Base-by-base conservation (phyloP, 2,329 filamentous ascomycete genomes). In the Ampelomyces quisqualis region DNA sequence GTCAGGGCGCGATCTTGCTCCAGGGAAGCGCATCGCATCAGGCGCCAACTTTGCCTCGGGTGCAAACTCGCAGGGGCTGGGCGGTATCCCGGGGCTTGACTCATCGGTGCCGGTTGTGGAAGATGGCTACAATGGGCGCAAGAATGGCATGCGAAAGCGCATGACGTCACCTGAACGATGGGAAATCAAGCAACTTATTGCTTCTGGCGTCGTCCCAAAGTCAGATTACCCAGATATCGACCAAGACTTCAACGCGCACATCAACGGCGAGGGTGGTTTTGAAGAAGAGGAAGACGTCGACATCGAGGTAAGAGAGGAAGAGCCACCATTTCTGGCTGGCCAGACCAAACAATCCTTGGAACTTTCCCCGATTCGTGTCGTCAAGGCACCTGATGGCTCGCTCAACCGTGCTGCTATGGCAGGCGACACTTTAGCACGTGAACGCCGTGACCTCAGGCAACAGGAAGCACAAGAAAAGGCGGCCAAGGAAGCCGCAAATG, bases 321-420 rank as follows among this genome's bases (percentile, higher is more conserved):
- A 98, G 60, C 94, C 93, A 0, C 93, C 93, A 0, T 98, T 98
- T 74, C 70, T 98, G 49, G 87, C 88, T 11, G 93, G 93, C 4
- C 94, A 98, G 67, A 98, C 93, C 0, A 96, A 96, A 63, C 90
- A 95, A 64, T 95, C 90, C 7, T 76, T 98, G 7, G 93, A 98
- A 61, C 73, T 98, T 3, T 96, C 90, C 2, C 93, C 93, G 0
- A 98, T 98, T 47, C 81, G 94, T 51, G 90, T 98, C 15, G 88
- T 98, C 57, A 97, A 97, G 70, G 93, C 93, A 1, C 94, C 93
- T 0, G 93, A 98, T 68, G 93, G 93, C n/a, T 97, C 91, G 3
- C 84, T 98, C 69, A 98, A 98, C 65, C 81, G 93, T 60, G 89
- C 94, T 33, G 94, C 94, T 11, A 95, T 97, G 87, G 85, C 90